phyloP scores from a whole-genome alignment of 176 grass and related monocot genomes.

The Oryza glaberrima region DNA sequence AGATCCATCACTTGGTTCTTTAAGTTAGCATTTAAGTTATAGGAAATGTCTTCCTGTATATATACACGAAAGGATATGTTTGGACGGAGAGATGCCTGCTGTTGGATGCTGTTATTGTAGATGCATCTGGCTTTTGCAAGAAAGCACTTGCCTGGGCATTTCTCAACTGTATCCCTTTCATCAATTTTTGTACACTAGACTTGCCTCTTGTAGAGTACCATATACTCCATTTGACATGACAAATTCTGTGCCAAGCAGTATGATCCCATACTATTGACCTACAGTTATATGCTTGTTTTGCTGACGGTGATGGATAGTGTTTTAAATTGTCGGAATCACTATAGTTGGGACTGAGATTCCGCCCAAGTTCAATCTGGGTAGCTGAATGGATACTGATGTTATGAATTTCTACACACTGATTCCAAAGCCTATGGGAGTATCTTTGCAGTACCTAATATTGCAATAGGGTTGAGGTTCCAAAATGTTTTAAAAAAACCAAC shows the following conservation, averaged over 20 bases:
- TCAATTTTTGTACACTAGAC: conserved; percentile 23
- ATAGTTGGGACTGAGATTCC: too few relatives aligned
- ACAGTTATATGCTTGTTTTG: too few relatives aligned
- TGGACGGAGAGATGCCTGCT: conserved; percentile 21
- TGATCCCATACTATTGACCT: neutral
- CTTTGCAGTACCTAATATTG: too few relatives aligned
- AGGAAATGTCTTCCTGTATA: conserved; percentile 53
- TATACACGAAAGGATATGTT: conserved; percentile 44
- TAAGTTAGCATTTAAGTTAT: conserved; percentile 40
- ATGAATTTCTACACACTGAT: too few relatives aligned
- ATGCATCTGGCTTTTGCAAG: conserved; percentile 58
- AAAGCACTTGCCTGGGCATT: conserved; percentile 34
- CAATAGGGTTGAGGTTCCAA: too few relatives aligned
- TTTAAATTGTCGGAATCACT: neutral
- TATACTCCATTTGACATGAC: neutral
- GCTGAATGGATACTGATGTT: too few relatives aligned
- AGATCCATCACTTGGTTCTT: conserved; percentile 1
- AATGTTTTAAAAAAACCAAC: too few relatives aligned
- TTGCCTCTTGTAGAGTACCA: conserved; percentile 24
- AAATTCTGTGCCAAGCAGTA: neutral
- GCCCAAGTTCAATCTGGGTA: too few relatives aligned
- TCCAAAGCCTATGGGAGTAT: too few relatives aligned
- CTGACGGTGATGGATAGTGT: neutral
- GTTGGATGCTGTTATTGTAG: conserved; percentile 60
- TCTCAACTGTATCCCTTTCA: conserved; percentile 12